Evolutionary conservation across 305 asterid species (phyloP).

Genomic region (Euphrasia arctica): DNA sequence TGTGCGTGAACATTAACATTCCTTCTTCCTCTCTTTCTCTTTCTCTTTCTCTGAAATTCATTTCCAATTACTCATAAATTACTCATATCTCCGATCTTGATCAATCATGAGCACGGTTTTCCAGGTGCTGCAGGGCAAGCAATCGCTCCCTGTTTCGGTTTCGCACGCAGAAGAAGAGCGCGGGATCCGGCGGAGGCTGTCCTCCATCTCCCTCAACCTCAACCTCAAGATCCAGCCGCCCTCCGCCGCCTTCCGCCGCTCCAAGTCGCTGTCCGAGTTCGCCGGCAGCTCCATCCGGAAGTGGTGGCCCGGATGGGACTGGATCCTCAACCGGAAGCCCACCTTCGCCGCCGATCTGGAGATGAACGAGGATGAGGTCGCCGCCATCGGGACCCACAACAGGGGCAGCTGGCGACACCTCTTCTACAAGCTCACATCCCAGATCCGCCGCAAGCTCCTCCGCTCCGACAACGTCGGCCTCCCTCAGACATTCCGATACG

Average conservation of each 20-base stretch:
- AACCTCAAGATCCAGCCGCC: conserved; percentile 53
- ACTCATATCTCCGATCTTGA: conserved; percentile 16
- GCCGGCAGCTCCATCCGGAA: conserved; percentile 48
- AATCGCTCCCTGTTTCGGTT: conserved; percentile 57
- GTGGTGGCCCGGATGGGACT: conserved; percentile 80
- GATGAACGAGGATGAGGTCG: conserved; percentile 69
- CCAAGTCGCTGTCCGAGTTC: conserved; percentile 58
- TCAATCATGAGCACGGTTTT: conserved; percentile 45
- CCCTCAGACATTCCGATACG: conserved; percentile 61
- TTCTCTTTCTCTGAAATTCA: too few species aligned
- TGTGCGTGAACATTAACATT: too few species aligned
- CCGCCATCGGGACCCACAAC: conserved; percentile 56
- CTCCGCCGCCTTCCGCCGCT: conserved; percentile 50
- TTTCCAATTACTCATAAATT: too few species aligned
- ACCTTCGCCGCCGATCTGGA: conserved; percentile 76
- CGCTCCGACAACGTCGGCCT: conserved; percentile 53
- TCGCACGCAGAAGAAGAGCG: conserved; percentile 36
- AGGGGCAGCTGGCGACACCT: conserved; percentile 82
- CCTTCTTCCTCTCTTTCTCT: too few species aligned
- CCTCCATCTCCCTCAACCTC: conserved; percentile 56
- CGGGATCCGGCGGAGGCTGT: conserved; percentile 58
- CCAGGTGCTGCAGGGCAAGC: conserved; percentile 47
- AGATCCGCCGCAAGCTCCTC: conserved; percentile 54
- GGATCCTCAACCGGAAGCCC: conserved; percentile 73
- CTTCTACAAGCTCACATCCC: conserved; percentile 57